Conservation (phyloP, 2,329 filamentous ascomycete genomes). For the Madurella mycetomatis region DNA sequence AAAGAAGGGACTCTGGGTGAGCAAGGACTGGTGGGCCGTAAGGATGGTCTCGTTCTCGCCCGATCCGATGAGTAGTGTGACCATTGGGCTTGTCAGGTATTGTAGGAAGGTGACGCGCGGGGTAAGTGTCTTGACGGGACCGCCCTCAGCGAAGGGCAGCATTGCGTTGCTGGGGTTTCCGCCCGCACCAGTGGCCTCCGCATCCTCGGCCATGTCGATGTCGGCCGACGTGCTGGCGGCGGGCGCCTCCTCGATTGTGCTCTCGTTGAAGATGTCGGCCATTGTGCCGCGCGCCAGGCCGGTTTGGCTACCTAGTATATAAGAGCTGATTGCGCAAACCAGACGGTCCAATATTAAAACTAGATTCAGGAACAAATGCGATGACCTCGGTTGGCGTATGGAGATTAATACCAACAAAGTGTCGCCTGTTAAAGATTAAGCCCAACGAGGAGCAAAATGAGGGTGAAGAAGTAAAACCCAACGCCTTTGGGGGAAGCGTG, state of each 20-base stretch:
- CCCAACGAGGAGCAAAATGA: too few relatives aligned
- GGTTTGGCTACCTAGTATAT: background rate
- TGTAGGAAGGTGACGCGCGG: conserved; percentile 46
- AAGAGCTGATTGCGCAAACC: background rate
- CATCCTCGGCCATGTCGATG: conserved; percentile 28
- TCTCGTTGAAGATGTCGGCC: conserved; percentile 27
- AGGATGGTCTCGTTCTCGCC: conserved; percentile 59
- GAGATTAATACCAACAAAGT: too few relatives aligned
- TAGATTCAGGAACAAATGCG: too few relatives aligned
- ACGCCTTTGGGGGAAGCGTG: too few relatives aligned
- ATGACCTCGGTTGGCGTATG: too few relatives aligned
- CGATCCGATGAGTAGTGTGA: conserved; percentile 61
- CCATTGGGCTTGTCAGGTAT: conserved; percentile 65
- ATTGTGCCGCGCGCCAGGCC: conserved; percentile 11
- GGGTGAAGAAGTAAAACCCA: too few relatives aligned
- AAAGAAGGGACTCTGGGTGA: conserved; percentile 73
- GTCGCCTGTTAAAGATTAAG: too few relatives aligned
- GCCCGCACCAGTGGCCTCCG: conserved; percentile 33
- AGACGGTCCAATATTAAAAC: too few relatives aligned
- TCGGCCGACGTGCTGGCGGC: conserved; percentile 19
- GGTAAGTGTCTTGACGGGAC: conserved; percentile 30
- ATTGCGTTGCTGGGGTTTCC: conserved; percentile 33
- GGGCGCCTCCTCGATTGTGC: conserved; percentile 27
- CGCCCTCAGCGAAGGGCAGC: conserved; percentile 37
- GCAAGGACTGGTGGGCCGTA: conserved; percentile 73